phyloP scores from a whole-genome alignment of 1,139 yeast genomes.

The Blastobotrys capitulatus region DNA sequence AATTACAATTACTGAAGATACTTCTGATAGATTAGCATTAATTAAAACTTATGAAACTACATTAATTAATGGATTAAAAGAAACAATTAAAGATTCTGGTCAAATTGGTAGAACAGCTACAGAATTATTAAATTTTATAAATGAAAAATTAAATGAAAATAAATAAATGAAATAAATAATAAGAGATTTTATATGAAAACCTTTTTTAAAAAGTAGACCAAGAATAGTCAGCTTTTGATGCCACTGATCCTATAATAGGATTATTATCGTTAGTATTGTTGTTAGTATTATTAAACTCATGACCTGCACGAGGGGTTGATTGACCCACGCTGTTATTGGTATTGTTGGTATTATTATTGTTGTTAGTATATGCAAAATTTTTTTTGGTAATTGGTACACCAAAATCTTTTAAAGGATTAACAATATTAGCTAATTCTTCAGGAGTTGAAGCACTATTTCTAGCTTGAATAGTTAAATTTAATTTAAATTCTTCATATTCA shows the following conservation, averaged over 20 bases:
- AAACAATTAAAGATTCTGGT: conserved; percentile 65
- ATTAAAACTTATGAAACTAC: conserved; percentile 48
- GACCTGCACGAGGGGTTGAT: conserved; percentile 7
- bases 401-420: not conserved
- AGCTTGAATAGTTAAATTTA: not conserved
- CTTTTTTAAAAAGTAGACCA: conserved; percentile 41
- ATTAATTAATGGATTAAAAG: conserved; percentile 47
- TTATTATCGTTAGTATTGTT: not conserved
- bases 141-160: not conserved
- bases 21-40: conserved; percentile 53
- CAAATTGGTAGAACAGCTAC: conserved; percentile 54
- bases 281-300: not conserved
- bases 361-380: conserved; percentile 5
- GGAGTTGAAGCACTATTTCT: not conserved
- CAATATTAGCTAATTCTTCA: not conserved
- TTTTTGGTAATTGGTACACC: conserved; percentile 1
- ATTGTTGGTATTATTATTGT: not conserved
- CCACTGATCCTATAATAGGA: conserved; percentile 3
- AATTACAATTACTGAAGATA: conserved; percentile 46
- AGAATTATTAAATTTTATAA: conserved; percentile 3
- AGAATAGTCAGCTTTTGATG: conserved; percentile 35
- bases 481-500: conserved; percentile 38
- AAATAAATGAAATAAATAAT: not conserved
- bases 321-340: too few species aligned
- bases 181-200: too few species aligned